A percentile compares a stretch with the other conserved stretches of the same genome.
phyloP scores from a whole-genome alignment of 1,284 basidiomycete species.

The Boletus semigastroideus region DNA sequence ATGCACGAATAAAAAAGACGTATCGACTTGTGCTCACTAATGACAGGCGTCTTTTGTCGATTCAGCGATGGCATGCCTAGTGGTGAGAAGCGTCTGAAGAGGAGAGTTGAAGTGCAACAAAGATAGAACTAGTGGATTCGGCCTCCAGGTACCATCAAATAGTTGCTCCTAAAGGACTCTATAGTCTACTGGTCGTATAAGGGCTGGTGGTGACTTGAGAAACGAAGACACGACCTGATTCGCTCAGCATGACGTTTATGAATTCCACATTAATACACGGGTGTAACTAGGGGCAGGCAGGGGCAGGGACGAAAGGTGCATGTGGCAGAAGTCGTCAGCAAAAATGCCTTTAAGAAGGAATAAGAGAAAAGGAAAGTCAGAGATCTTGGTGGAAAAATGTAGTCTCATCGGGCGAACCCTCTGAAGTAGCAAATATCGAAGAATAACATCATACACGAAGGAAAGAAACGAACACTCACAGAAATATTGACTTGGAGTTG shows the following conservation, averaged over 20 bases:
- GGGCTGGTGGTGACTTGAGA: not conserved
- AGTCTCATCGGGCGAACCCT: slow-evolving; percentile 74
- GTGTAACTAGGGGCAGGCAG: not conserved
- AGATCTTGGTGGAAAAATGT: slow-evolving; percentile 79
- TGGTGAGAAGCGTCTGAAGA: not conserved
- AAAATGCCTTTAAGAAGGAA: not conserved
- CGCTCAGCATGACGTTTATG: not conserved
- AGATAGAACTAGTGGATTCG: not conserved
- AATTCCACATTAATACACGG: not conserved
- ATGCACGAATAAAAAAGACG: not conserved
- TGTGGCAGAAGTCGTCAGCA: slow-evolving; percentile 11
- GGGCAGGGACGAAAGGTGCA: not conserved
- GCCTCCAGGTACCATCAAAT: not conserved
- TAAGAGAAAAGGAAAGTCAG: slow-evolving; percentile 54
- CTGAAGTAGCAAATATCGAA: slow-evolving; percentile 83
- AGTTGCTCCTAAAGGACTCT: not conserved
- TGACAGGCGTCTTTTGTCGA: slow-evolving; percentile 45
- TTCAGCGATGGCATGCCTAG: slow-evolving; percentile 7
- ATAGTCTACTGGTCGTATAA: not conserved
- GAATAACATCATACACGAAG: slow-evolving; percentile 50
- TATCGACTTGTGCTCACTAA: slow-evolving; percentile 44
- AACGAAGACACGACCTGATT: not conserved
- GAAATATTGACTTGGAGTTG: too few relatives aligned
- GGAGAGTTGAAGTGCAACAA: not conserved
- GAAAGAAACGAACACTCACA: slow-evolving; percentile 21